Conservation (phyloP, 331 rosid genomes). For the Spiraea crenata region DNA sequence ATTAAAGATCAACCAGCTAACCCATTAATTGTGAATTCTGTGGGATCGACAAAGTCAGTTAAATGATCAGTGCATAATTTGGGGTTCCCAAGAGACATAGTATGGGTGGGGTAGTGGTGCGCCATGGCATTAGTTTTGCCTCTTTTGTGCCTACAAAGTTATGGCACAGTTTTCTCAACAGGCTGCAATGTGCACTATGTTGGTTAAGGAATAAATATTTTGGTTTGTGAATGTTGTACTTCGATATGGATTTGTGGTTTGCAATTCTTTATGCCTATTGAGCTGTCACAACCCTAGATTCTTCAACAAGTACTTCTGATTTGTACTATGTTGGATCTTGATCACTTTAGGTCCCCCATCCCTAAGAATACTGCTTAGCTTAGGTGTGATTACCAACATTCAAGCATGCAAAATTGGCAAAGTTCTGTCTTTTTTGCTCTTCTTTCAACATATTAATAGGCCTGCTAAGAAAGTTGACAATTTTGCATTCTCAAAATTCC, state of each 20-base stretch:
- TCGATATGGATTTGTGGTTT: neutral
- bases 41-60: no score
- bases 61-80: neutral
- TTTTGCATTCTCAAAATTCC: no score
- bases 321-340: neutral
- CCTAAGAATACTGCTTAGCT: neutral
- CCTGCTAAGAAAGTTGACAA: no score
- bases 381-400: no score
- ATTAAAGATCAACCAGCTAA: no score
- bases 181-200: neutral
- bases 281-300: neutral
- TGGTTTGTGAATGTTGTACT: neutral
- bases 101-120: constrained; percentile 18
- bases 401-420: no score
- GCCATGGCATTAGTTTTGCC: constrained; percentile 12
- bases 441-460: no score
- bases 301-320: neutral
- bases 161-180: neutral
- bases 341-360: neutral
- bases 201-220: neutral
- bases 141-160: neutral
- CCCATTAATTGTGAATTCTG: no score
- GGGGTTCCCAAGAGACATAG: neutral
- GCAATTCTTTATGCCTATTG: neutral
- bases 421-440: no score